These are phyloP conservation scores for Sutorius australiensis DNA, from an alignment of 768 basidiomycete genomes.

Conservation along the genomic window DNA sequence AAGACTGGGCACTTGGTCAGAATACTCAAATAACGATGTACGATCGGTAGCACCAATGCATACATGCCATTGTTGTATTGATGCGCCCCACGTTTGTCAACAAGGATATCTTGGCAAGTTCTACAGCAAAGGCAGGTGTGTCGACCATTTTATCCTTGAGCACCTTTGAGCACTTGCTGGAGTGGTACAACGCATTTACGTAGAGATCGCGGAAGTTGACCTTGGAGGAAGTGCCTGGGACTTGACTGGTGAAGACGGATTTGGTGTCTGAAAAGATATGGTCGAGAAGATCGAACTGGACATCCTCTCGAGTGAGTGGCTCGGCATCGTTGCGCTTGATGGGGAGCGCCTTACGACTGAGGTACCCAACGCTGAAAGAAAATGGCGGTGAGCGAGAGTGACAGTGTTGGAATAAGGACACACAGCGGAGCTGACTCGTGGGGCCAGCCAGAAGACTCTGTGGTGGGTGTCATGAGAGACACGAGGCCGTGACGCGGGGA, in stretches of 20 bases:
- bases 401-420: conserved; percentile 23
- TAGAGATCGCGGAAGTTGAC: conserved; percentile 83
- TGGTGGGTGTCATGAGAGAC: conserved; percentile 46
- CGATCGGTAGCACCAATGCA: conserved; percentile 29
- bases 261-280: conserved; percentile 71
- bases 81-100: conserved; percentile 88
- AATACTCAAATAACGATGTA: conserved; percentile 4
- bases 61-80: conserved; percentile 89
- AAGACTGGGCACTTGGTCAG: conserved; percentile 55
- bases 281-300: conserved; percentile 81
- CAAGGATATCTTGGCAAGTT: conserved; percentile 79
- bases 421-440: conserved; percentile 54
- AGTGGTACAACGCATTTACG: conserved; percentile 74
- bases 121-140: conserved; percentile 70
- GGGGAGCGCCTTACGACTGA: conserved; percentile 61
- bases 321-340: conserved; percentile 84
- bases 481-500: conserved; percentile 34
- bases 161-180: conserved; percentile 81
- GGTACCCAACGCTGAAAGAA: conserved; percentile 49
- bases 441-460: conserved; percentile 40
- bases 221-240: conserved; percentile 43
- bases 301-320: conserved; percentile 76
- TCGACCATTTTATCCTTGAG: conserved; percentile 86
- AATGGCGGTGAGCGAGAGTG: conserved; percentile 7
- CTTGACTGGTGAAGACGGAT: conserved; percentile 68